Evolutionary conservation across 1,284 basidiomycete species (phyloP).

Genomic region (Irpex rosettiformis): DNA sequence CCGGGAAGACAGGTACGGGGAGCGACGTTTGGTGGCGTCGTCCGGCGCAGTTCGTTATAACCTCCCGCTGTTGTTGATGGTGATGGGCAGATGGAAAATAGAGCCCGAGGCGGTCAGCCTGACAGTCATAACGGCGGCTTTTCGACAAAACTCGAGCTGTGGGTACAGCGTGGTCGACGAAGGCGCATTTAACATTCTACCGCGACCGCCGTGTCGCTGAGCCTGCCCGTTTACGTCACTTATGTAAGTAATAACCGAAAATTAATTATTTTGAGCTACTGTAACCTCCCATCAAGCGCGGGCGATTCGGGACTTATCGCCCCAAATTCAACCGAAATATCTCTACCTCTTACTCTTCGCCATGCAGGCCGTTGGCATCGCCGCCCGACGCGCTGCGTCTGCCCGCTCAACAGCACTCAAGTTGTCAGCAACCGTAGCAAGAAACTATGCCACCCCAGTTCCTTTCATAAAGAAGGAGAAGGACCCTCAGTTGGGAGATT

Average conservation of each 20-base stretch:
- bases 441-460: slow-evolving; percentile 25
- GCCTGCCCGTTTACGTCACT: neutral
- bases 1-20: neutral
- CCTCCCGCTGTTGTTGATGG: neutral
- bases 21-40: neutral
- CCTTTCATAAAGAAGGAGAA: slow-evolving; percentile 33
- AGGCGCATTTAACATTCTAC: neutral
- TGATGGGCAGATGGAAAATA: neutral
- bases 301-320: neutral
- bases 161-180: neutral
- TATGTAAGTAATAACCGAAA: neutral
- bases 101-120: neutral
- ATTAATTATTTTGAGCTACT: neutral
- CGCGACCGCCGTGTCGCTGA: neutral
- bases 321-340: slow-evolving; percentile 3
- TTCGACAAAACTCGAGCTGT: neutral
- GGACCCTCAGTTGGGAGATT: slow-evolving; percentile 70
- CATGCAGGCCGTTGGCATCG: slow-evolving; percentile 24
- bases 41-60: neutral
- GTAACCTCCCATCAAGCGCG: neutral
- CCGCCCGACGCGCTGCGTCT: slow-evolving; percentile 16
- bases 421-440: slow-evolving; percentile 15
- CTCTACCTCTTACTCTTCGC: slow-evolving; percentile 4
- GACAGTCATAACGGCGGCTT: slow-evolving; percentile 10
- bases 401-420: slow-evolving; percentile 21